A percentile compares a stretch with the other conserved stretches of the same genome.
Conservation (phyloP, 2,329 filamentous ascomycete genomes). For the Curvularia sp. region DNA sequence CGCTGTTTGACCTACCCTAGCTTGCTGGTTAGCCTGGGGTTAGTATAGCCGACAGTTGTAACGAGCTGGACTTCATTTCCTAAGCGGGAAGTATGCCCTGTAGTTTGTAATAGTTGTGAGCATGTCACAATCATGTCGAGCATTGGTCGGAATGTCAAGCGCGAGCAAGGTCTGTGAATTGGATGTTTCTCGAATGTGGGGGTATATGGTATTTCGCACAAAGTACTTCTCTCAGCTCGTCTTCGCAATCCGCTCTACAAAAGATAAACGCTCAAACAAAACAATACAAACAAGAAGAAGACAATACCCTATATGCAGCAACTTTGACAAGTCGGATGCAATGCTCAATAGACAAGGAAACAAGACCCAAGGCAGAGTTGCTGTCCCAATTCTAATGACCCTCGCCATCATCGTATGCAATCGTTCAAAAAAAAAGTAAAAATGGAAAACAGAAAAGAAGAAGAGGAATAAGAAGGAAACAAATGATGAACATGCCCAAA, state of each 20-base stretch:
- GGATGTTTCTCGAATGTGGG: conserved; percentile 6
- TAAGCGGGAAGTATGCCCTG: background rate
- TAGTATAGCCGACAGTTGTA: background rate
- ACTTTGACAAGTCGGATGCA: conserved; percentile 9
- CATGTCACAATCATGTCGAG: background rate
- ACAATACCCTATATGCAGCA: conserved; percentile 10
- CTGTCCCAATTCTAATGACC: conserved; percentile 5
- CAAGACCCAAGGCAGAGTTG: conserved; percentile 9
- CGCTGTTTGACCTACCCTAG: background rate
- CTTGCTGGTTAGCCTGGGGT: background rate
- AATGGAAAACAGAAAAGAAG: background rate
- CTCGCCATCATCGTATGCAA: conserved; percentile 11
- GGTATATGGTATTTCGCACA: conserved; percentile 15
- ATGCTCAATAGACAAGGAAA: conserved; percentile 4
- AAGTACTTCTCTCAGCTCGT: conserved; percentile 3
- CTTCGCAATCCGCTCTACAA: background rate
- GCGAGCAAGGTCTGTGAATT: conserved; percentile 1
- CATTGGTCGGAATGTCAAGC: background rate
- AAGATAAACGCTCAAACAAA: background rate
- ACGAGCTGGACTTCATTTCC: background rate
- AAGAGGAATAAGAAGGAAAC: background rate
- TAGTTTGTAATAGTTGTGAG: background rate
- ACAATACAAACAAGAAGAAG: background rate
- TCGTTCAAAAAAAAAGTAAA: conserved; percentile 8
- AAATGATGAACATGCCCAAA: conserved; percentile 6